Base-by-base conservation (phyloP, 2,329 filamentous ascomycete genomes). In the Alternaria longipes region DNA sequence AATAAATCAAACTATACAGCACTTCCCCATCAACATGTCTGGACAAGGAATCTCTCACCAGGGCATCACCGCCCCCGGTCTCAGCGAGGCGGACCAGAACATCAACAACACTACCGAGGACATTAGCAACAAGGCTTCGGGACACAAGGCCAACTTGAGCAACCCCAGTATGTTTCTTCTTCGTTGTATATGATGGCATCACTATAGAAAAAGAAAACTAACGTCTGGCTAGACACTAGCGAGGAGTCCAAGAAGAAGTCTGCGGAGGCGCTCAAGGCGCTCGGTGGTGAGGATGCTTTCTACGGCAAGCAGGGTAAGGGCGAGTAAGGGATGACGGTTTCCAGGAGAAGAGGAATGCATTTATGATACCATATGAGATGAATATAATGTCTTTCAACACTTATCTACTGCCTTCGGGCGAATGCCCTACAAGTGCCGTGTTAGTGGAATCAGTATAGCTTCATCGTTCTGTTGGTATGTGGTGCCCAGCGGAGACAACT, bases 91-190 rank as follows among this genome's bases (percentile, higher is more conserved):
- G 3, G 66, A 69, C 41, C 66, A 72, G 60, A 69, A 69, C 34
- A 71, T 71, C 60, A 69, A 72, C 52, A 63, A 74, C 41, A 65
- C 64, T 8, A 44, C 58, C 8, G 69, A 73, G 51, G 70, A 72
- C 22, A 60, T 65, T 32, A 64, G 59, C 22, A 56, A 73, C 30
- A 32, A 56, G 46, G 66, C 70, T 14, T 51, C 52, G 22, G 82
- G 82, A 14, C 81, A 84, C 71, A 83, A 83, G 72, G 82, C 82
- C 3, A 84, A 84, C 62, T 64, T 84, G 18, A 77, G 78, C 57
- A 84, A 84, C 61, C 81, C 82, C 9, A 84, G 82, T 84, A 72
- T 32, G 65, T 52, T 41, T 6, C 40, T 20, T 2, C 3, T 20
- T 3, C 3, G 9, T 5, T n/a, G 16, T 20, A 20, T n/a, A 5